These are phyloP conservation scores for Leishmania arabica DNA, from an alignment of 208 protist species.

Conservation along the genomic window DNA sequence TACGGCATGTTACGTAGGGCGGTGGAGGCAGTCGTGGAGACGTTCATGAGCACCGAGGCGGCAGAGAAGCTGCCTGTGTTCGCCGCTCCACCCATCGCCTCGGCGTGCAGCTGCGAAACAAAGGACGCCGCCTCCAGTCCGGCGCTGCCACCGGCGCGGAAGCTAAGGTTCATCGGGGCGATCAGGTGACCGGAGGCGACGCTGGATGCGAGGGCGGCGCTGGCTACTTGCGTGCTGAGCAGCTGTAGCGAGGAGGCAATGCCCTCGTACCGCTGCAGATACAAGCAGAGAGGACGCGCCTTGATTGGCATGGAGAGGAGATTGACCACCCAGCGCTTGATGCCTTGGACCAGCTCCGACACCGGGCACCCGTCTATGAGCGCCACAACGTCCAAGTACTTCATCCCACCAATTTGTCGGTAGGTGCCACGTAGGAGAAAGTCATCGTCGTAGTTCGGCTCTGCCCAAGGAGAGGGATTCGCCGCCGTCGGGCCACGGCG, in stretches of 20 bases:
- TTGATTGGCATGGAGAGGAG: slow-evolving; percentile 56
- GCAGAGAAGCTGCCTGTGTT: slow-evolving; percentile 13
- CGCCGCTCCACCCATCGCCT: not conserved
- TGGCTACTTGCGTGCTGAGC: slow-evolving; percentile 23
- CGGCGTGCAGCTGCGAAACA: not conserved
- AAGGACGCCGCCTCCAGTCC: slow-evolving; percentile 11
- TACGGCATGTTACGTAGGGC: slow-evolving; percentile 14
- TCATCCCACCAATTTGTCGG: slow-evolving; percentile 63
- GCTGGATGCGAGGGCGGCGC: slow-evolving; percentile 15
- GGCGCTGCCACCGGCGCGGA: slow-evolving; percentile 8
- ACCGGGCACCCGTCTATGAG: slow-evolving; percentile 50
- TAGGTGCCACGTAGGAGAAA: slow-evolving; percentile 52
- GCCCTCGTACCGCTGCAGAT: slow-evolving; percentile 64
- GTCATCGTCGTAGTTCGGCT: slow-evolving; percentile 18
- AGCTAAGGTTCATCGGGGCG: slow-evolving; percentile 33
- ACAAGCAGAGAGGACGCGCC: slow-evolving; percentile 60
- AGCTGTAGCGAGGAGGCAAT: slow-evolving; percentile 44
- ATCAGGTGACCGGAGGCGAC: slow-evolving; percentile 16
- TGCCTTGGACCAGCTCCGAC: slow-evolving; percentile 45
- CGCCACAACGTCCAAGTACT: slow-evolving; percentile 49
- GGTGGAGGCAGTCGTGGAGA: slow-evolving; percentile 4
- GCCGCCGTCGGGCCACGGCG: not conserved
- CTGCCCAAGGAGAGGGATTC: slow-evolving; percentile 17
- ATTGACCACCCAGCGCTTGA: slow-evolving; percentile 49
- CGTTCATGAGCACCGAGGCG: slow-evolving; percentile 18